Base-by-base conservation (phyloP, 345 rosid genomes). In the Toxicodendron radicans region DNA sequence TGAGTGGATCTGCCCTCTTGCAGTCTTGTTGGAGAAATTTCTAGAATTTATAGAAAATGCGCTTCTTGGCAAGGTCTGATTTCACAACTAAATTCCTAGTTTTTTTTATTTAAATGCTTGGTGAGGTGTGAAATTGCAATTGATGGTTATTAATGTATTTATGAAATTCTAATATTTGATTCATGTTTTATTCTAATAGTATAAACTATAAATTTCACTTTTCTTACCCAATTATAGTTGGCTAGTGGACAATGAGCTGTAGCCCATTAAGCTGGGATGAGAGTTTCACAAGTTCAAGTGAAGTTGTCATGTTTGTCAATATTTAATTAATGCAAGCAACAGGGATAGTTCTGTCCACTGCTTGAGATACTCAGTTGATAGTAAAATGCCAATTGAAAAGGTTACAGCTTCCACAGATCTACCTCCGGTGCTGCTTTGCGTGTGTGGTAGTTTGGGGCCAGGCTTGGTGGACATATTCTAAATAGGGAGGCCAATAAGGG, bases 31-130 rank as follows among this genome's bases (percentile, higher is more conserved):
- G 67, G 88, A 87, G 74, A 83, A 81, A 73, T 86, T 79, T 79
- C 87, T 95, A 73, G 83, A 77, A 68, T 95, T 89, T 73, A 70
- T 89, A 21, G 93, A 87, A 69, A 79, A 78, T 74, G 89, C 89
- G 23, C 84, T 95, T 80, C 87, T 86, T 70, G 91, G 82, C 77
- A 85, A 88, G 97, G 98, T 91, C 41, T 74, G 82, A 64, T 67
- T 81, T 79, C 66, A 23, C 24, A 70, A 65, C 57, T 48, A 30
- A 49, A 48, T 57, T 64, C 58, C 41, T 52, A 49, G 4, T 16
- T 13, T 4, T 51, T 51, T 11, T 46, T 46, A 10, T 51, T 51
- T 13, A 46, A 60, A 6, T 69, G 21, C 66, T 23, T 18, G 2
- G 10, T 46, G 54, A 32, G 16, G 20, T 45, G 18, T 48, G 7